Conservation (phyloP, 148 eudicot species). For the Rhododendron ferrugineum region DNA sequence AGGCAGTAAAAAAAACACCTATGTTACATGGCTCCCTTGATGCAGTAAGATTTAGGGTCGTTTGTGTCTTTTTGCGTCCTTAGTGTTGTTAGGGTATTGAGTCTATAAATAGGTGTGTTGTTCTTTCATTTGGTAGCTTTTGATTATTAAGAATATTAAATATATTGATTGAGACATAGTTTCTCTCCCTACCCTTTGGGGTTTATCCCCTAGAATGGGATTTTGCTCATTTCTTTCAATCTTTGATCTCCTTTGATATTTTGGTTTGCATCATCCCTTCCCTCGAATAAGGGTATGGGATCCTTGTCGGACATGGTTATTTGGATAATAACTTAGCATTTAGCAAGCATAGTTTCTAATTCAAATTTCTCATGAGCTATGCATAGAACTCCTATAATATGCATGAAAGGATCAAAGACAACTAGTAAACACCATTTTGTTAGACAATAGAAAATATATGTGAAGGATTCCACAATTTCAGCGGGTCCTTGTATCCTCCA, state of each 20-base stretch:
- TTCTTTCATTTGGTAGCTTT: too few relatives aligned
- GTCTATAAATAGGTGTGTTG: too few relatives aligned
- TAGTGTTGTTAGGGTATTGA: too few relatives aligned
- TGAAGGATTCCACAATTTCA: not conserved
- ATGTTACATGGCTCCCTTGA: not conserved
- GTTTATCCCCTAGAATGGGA: too few relatives aligned
- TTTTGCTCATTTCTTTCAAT: too few relatives aligned
- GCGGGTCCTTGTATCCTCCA: not conserved
- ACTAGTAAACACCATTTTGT: not conserved
- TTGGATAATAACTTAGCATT: not conserved
- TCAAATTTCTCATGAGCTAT: not conserved
- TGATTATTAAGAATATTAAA: too few relatives aligned
- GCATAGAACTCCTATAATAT: not conserved
- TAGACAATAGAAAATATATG: not conserved
- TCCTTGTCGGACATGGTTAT: not conserved
- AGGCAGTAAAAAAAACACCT: not conserved
- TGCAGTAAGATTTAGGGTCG: too few relatives aligned
- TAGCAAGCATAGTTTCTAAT: not conserved
- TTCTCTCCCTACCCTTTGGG: too few relatives aligned
- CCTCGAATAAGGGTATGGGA: not conserved
- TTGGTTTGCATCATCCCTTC: too few relatives aligned
- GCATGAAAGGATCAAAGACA: not conserved
- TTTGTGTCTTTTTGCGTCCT: too few relatives aligned
- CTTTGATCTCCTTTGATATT: too few relatives aligned
- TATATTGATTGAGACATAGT: too few relatives aligned